Percentiles rank a stretch among this genome's conserved stretches.
phyloP scores from a whole-genome alignment of 2,329 filamentous ascomycete species.

The Xylaria sp. region DNA sequence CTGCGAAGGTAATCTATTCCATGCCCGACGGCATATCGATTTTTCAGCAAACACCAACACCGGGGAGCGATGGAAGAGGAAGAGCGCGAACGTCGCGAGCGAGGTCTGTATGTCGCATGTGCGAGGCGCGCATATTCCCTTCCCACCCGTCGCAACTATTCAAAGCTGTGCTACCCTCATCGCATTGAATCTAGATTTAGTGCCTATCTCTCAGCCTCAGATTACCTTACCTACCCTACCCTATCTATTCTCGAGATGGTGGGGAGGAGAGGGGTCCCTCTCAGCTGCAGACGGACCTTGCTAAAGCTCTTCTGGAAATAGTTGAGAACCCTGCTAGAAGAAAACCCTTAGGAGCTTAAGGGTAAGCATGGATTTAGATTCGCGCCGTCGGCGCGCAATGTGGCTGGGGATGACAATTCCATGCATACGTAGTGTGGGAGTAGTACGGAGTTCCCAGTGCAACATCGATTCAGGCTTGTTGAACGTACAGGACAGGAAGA shows the following conservation, averaged over 20 bases:
- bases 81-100: too few species aligned
- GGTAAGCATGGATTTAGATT: not conserved
- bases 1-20: conserved; percentile 3
- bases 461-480: conserved; percentile 18
- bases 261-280: not conserved
- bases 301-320: not conserved
- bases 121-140: too few species aligned
- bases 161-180: not conserved
- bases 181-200: not conserved
- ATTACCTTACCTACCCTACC: not conserved
- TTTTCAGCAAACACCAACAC: conserved; percentile 7
- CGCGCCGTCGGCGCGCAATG: not conserved
- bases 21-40: conserved; percentile 1
- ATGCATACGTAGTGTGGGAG: not conserved
- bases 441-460: conserved; percentile 1
- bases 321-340: not conserved
- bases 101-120: too few species aligned
- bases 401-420: not conserved
- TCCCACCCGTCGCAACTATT: not conserved
- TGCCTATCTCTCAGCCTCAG: conserved; percentile 4
- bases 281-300: conserved; percentile 10
- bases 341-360: not conserved
- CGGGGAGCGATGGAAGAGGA: not conserved
- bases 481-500: conserved; percentile 11
- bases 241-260: not conserved